Evolutionary conservation across 1,284 basidiomycete species (phyloP), one percentile per base, ranked within the genome.

Genomic region (Apiotrichum laibachii): DNA sequence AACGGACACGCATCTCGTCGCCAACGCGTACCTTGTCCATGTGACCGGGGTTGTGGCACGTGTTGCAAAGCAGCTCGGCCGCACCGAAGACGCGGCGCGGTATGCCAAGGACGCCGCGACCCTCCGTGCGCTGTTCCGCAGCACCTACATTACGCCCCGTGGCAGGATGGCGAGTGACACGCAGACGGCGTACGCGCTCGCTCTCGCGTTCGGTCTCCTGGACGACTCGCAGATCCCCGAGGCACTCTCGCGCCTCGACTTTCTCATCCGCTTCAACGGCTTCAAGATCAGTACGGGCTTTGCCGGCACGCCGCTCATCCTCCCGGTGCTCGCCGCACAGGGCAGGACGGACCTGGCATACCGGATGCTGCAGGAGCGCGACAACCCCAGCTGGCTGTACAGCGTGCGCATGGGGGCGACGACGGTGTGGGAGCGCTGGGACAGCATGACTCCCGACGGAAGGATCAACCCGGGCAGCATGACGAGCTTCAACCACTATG

Each of bases 401-500:
- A 61, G 65, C 2, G 71, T 77, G 5, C 21, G 55, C 6, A 72
- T 76, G 69, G 76, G 73, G 5, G 72, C 76, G 1, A 77, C 76
- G 1, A 76, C 74, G 6, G 73, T 76, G 60, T 76, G 72, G 74
- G 72, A 74, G 60, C 57, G 72, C 37, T 74, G 71, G 71, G 68
- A 74, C 58, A 61, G 57, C 39, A 69, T 74, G 70, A 50, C 70
- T 13, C 64, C 67, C 7, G 65, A 72, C 52, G 71, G 71, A 3
- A 53, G 48, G 1, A 71, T 74, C 57, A 74, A 74, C 54, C 67
- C 67, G 0, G 59, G 59, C 19, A 65, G 75, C 49, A 77, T 77
- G 76, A 77, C 76, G 0, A 67, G 64, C 0, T 75, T 77, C 64
- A 77, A 77, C 59, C 76, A 77, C 50, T 77, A 75, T 59, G 74